phyloP scores from a whole-genome alignment of 2,329 filamentous ascomycete genomes.

The Clonostachys sp. region DNA sequence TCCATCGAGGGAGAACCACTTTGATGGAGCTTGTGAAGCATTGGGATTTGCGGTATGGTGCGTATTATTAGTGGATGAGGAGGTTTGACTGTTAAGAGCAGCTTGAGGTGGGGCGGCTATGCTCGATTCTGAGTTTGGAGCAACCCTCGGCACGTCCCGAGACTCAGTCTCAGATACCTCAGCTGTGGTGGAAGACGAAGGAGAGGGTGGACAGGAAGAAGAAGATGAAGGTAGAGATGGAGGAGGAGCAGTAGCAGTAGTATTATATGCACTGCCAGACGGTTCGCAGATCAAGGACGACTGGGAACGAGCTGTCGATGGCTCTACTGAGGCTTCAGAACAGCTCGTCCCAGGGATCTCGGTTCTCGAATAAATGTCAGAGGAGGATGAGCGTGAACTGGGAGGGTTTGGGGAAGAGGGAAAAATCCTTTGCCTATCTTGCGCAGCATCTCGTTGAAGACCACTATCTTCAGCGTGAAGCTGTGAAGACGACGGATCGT shows the following conservation, averaged over 20 bases:
- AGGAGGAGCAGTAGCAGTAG: constrained; percentile 4
- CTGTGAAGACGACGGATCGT: constrained; percentile 21
- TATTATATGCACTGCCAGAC: background rate
- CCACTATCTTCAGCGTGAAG: constrained; percentile 26
- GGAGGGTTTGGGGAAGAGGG: constrained; percentile 53
- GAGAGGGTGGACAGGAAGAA: no score
- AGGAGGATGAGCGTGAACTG: constrained; percentile 40
- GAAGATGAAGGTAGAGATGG: constrained; percentile 4
- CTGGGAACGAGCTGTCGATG: background rate
- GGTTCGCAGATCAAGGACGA: background rate
- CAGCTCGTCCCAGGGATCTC: background rate
- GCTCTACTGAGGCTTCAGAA: background rate
- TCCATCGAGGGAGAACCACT: constrained; percentile 61
- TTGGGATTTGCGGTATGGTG: constrained; percentile 39
- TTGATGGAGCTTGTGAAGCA: constrained; percentile 28
- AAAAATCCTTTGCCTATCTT: constrained; percentile 24
- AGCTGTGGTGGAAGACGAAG: no score
- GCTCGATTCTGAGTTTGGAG: no score
- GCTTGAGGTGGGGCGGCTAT: no score
- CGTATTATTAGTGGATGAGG: constrained; percentile 9
- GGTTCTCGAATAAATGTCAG: constrained; percentile 11
- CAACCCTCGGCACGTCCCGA: no score
- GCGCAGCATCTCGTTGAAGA: constrained; percentile 15
- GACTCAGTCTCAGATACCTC: no score
- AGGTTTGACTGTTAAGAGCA: no score